phyloP scores from a whole-genome alignment of 2,329 filamentous ascomycete genomes.

The Cladosporium sp. region DNA sequence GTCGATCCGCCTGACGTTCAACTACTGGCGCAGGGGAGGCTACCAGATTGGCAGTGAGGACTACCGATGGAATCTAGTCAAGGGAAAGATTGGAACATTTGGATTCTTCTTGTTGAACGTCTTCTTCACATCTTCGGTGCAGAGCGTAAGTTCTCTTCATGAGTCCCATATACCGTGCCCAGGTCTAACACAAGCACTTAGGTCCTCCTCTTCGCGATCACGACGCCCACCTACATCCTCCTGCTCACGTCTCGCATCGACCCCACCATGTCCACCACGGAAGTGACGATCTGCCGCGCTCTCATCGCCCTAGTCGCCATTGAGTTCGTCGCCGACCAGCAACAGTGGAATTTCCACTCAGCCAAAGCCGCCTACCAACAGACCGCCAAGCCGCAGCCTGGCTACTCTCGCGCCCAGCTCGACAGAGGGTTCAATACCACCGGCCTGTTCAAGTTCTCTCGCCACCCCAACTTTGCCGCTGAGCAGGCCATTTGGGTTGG shows the following conservation, averaged over 20 bases:
- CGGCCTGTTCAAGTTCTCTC: constrained; percentile 81
- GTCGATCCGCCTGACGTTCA: constrained; percentile 73
- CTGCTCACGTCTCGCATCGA: constrained; percentile 65
- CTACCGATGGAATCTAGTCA: constrained; percentile 84
- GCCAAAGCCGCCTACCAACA: constrained; percentile 75
- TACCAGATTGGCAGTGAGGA: constrained; percentile 88
- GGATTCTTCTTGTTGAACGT: constrained; percentile 83
- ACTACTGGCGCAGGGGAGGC: constrained; percentile 94
- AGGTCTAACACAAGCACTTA: constrained; percentile 31
- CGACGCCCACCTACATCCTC: constrained; percentile 78
- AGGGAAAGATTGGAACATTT: constrained; percentile 57
- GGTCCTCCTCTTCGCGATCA: constrained; percentile 73
- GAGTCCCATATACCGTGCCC: neutral
- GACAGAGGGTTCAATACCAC: constrained; percentile 84
- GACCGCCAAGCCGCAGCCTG: constrained; percentile 64
- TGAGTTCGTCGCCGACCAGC: constrained; percentile 80
- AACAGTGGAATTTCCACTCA: constrained; percentile 86
- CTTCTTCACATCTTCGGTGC: constrained; percentile 79
- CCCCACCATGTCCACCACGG: constrained; percentile 47
- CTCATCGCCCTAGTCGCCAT: constrained; percentile 57
- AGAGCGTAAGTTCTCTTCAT: constrained; percentile 48
- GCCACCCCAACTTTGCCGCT: constrained; percentile 92
- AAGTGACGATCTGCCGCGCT: constrained; percentile 52
- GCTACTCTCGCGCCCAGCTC: constrained; percentile 63
- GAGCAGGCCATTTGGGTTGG: constrained; percentile 89